Percentiles rank a stretch among this genome's conserved stretches.
phyloP scores from a whole-genome alignment of 2,329 filamentous ascomycete species.

The Daldinia sp. region DNA sequence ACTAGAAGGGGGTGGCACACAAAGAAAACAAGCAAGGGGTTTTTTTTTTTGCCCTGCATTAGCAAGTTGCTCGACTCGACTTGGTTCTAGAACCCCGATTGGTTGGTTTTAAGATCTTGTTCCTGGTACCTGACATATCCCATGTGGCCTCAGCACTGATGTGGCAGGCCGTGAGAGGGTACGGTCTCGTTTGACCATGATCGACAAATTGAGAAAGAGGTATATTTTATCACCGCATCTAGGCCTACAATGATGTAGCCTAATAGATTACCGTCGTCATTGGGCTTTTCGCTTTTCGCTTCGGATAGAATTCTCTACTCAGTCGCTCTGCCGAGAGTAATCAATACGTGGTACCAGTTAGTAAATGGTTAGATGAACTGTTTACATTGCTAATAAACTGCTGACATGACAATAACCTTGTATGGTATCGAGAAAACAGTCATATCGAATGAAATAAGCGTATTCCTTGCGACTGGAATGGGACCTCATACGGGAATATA shows the following conservation, averaged over 20 bases:
- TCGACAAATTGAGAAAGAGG: constrained; percentile 25
- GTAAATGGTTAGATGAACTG: constrained; percentile 7
- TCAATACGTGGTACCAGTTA: constrained; percentile 38
- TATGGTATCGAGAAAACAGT: constrained; percentile 52
- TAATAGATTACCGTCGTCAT: constrained; percentile 4
- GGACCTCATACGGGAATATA: constrained; percentile 3
- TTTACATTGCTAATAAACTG: constrained; percentile 28
- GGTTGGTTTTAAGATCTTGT: constrained; percentile 32
- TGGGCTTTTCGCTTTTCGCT: constrained; percentile 8
- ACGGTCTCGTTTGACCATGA: constrained; percentile 7
- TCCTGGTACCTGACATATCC: constrained; percentile 42
- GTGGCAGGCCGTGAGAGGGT: constrained; percentile 34
- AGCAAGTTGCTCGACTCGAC: constrained; percentile 22
- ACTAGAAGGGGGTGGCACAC: constrained; percentile 28
- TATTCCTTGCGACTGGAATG: constrained; percentile 5
- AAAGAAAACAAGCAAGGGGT: constrained; percentile 24
- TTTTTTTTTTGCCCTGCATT: constrained; percentile 33
- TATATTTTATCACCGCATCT: constrained; percentile 27
- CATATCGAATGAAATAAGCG: constrained; percentile 39
- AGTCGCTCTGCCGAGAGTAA: constrained; percentile 19
- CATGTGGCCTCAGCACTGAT: constrained; percentile 37
- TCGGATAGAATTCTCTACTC: constrained; percentile 22
- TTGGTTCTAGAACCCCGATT: constrained; percentile 33
- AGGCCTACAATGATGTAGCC: constrained; percentile 17
- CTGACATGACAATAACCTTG: constrained; percentile 42